A percentile compares a stretch with the other conserved stretches of the same genome.
These are phyloP conservation scores for Neltuma alba DNA, from an alignment of 306 rosid genomes.

Conservation along the genomic window DNA sequence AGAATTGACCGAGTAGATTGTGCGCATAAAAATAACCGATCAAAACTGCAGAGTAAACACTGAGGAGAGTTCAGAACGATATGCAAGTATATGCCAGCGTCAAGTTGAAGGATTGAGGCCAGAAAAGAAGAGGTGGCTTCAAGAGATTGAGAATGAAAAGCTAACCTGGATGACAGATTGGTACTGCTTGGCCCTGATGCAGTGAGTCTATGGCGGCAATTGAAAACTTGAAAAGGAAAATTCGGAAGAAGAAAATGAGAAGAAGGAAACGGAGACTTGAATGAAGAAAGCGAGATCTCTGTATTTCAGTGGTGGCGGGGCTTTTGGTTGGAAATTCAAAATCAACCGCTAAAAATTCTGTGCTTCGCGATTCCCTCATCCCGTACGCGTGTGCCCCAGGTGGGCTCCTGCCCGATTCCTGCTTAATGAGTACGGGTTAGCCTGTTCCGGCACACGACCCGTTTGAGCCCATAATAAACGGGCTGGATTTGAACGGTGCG, in stretches of 20 bases:
- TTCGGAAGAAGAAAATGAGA: neutral
- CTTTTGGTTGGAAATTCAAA: constrained; percentile 1
- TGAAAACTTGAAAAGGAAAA: neutral
- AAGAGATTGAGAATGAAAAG: neutral
- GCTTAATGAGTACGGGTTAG: no score
- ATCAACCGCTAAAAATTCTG: neutral
- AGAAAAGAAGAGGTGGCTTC: neutral
- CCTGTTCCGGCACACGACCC: no score
- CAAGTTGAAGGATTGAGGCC: neutral
- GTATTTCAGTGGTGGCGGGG: neutral
- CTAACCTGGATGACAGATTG: neutral
- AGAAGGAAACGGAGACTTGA: neutral
- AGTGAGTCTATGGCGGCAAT: neutral
- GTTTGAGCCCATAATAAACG: no score
- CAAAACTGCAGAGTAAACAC: neutral
- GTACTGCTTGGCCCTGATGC: neutral
- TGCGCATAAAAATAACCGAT: neutral
- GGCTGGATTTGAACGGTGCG: no score
- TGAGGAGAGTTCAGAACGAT: neutral
- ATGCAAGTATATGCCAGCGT: neutral
- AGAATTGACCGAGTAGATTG: constrained; percentile 21
- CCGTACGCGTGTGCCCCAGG: no score
- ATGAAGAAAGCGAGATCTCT: neutral
- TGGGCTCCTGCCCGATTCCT: no score
- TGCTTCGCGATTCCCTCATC: no score